These are phyloP conservation scores for Fusarium algeriense DNA, from an alignment of 2,329 filamentous ascomycete genomes.

Conservation along the genomic window DNA sequence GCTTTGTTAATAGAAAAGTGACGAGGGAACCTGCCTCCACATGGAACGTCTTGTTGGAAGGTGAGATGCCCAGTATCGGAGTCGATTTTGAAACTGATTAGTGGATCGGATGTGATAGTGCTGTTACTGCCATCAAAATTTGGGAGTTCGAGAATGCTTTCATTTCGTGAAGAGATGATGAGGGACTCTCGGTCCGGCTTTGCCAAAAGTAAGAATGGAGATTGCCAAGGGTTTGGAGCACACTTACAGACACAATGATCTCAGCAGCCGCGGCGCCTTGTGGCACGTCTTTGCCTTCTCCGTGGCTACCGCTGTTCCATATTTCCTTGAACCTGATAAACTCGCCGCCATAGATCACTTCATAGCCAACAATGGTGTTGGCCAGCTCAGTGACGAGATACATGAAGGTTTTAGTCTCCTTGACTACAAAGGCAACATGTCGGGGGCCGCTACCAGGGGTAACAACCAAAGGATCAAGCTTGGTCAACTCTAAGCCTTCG, in stretches of 20 bases:
- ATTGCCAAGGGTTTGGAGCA: not conserved
- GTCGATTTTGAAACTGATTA: constrained; percentile 72
- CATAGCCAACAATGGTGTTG: constrained; percentile 68
- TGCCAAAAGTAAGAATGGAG: constrained; percentile 1
- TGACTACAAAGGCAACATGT: constrained; percentile 70
- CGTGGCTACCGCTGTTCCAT: constrained; percentile 63
- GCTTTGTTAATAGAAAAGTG: constrained; percentile 75
- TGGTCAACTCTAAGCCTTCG: constrained; percentile 58
- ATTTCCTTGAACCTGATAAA: constrained; percentile 60
- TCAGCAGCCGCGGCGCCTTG: constrained; percentile 64
- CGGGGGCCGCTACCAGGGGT: constrained; percentile 71
- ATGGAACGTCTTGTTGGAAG: constrained; percentile 69
- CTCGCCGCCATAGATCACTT: constrained; percentile 63
- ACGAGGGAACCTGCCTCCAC: constrained; percentile 74
- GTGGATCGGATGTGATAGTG: constrained; percentile 70
- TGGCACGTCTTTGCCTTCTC: constrained; percentile 56
- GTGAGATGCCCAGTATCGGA: constrained; percentile 64
- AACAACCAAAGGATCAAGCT: constrained; percentile 56
- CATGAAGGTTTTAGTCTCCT: constrained; percentile 61
- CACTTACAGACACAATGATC: constrained; percentile 68
- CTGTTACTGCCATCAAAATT: constrained; percentile 58
- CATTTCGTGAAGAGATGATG: constrained; percentile 76
- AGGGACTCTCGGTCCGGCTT: constrained; percentile 73
- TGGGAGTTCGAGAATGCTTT: constrained; percentile 64
- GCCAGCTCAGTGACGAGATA: constrained; percentile 72